Base-by-base conservation (phyloP, 192 early-diverging fungal genomes). In the Coemansia sp. region DNA sequence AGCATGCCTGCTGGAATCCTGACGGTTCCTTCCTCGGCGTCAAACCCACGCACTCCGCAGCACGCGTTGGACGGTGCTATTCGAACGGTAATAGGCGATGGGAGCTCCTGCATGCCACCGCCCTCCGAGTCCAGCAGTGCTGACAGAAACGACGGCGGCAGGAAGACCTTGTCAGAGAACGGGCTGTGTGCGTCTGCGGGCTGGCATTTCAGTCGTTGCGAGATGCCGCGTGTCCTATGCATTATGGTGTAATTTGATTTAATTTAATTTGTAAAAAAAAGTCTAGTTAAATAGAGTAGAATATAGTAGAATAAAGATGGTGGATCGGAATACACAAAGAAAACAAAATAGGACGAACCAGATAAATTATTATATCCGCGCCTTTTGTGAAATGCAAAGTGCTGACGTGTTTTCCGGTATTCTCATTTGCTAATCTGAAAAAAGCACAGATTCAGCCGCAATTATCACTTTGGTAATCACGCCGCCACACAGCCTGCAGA, bases 41-140 rank as follows among this genome's bases (percentile, higher is more conserved):
- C 89, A 61, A 92, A 93, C 67, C 92, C 92, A 50, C 87, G 86
- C 54, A 93, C 92, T n/a, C 90, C 88, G 52, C 87, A 82, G 58
- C 64, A 70, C 11, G 71, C 65, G 2, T 56, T 26, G 6, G 49
- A 47, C 52, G 42, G 63, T 23, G 23, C 21, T 5, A 81, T 58
- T 5, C 74, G 71, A 40, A 81, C 67, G 39, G 72, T 73, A n/a
- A 81, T 42, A 11, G 79, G 79, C 5, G 74, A 81, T 1, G 74
- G 74, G 4, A 81, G 65, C 45, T 61, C 48, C 38, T 59, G 21
- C 12, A 23, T 26, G n/a, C 16, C 26, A 26, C 68, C 50, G 44
- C 53, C 56, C 9, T 40, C 38, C 12, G 13, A 21, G 18, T 70
- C 77, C 6, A 79, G 50, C 37, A 79, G 61, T 19, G 58, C 41